These are phyloP conservation scores for Eucalyptus paniculata DNA, from an alignment of 345 rosid species.

Conservation along the genomic window DNA sequence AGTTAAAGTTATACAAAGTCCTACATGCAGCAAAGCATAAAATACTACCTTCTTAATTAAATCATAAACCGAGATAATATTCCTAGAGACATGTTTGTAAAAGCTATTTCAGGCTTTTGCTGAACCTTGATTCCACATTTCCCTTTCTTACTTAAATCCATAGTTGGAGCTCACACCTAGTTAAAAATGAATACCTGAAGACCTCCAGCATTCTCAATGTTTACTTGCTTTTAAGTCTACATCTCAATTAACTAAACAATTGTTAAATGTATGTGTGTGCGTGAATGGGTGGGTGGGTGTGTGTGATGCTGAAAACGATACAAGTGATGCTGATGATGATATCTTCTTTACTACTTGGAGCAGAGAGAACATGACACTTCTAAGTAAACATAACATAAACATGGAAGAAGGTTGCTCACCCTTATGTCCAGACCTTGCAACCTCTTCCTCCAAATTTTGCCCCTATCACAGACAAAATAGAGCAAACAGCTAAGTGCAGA, in stretches of 20 bases:
- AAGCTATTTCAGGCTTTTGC: not conserved
- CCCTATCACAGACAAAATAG: constrained; percentile 87
- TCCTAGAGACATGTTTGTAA: not conserved
- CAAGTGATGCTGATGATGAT: not conserved
- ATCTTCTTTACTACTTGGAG: not conserved
- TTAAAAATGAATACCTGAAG: not conserved
- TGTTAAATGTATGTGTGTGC: not conserved
- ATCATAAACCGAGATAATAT: not conserved
- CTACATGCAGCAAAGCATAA: not conserved
- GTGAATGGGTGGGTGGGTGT: too few species aligned
- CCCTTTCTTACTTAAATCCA: not conserved
- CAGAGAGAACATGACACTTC: not conserved
- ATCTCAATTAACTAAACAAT: not conserved
- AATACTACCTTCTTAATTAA: not conserved
- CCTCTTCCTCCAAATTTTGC: constrained; percentile 65
- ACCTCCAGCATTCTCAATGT: not conserved
- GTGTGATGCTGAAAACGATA: not conserved
- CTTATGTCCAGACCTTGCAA: constrained; percentile 96
- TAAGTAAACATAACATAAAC: not conserved
- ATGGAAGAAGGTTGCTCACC: constrained; percentile 30
- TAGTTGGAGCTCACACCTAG: not conserved
- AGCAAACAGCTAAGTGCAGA: constrained; percentile 94
- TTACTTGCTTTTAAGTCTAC: not conserved
- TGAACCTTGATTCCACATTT: not conserved
- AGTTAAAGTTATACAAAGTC: not conserved